Evolutionary conservation across 2,329 filamentous ascomycete species (phyloP).

Genomic region (Diaporthe ampelina): DNA sequence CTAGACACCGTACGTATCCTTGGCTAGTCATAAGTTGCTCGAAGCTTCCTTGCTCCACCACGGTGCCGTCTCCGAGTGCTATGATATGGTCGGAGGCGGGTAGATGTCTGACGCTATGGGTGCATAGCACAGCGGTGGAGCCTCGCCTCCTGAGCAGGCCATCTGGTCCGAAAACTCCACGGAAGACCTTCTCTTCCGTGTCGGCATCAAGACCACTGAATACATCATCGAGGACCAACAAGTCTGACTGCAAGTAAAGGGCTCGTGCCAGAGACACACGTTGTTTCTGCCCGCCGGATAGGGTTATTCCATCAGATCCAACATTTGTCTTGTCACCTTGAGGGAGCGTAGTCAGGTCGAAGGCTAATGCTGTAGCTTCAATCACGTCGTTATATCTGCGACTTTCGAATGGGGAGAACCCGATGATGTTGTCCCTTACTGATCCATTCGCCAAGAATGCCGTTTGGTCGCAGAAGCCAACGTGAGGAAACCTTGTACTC

Average conservation of each 20-base stretch:
- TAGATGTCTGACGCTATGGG: conserved; percentile 55
- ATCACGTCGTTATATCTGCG: conserved; percentile 50
- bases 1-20: conserved; percentile 56
- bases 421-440: conserved; percentile 37
- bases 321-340: conserved; percentile 52
- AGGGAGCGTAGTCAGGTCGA: conserved; percentile 50
- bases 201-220: conserved; percentile 57
- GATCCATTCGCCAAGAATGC: conserved; percentile 37
- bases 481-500: conserved; percentile 13
- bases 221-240: conserved; percentile 56
- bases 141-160: conserved; percentile 49
- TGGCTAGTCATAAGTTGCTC: conserved; percentile 53
- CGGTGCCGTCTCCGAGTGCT: conserved; percentile 55
- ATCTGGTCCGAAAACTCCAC: conserved; percentile 52
- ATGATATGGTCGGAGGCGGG: conserved; percentile 62
- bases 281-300: conserved; percentile 55
- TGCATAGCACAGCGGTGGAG: conserved; percentile 53
- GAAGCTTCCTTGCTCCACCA: conserved; percentile 61
- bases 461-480: conserved; percentile 48
- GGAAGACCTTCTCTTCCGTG: conserved; percentile 58
- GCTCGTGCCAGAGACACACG: conserved; percentile 47
- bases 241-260: conserved; percentile 43
- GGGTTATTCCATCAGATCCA: conserved; percentile 53
- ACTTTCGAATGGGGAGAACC: conserved; percentile 33
- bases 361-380: conserved; percentile 49